Conservation (phyloP, 495 filamentous ascomycete species). For the Lichina pygmaea region DNA sequence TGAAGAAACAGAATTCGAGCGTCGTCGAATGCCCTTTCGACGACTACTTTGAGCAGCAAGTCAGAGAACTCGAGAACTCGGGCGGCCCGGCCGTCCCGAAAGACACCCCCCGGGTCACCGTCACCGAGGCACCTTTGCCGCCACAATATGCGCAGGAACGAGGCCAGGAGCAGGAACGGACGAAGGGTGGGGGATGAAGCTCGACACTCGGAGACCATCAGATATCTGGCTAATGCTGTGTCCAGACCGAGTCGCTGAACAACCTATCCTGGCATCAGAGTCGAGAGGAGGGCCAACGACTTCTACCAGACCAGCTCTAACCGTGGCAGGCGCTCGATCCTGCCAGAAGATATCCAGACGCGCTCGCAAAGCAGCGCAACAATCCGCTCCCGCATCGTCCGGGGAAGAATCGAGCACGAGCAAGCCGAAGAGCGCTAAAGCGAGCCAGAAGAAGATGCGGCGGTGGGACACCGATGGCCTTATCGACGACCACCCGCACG, state of each 20-base stretch:
- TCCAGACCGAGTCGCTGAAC: too few species aligned
- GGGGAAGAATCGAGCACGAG: slow-evolving; percentile 44
- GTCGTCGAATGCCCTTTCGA: slow-evolving; percentile 57
- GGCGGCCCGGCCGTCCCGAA: slow-evolving; percentile 9
- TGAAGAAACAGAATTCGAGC: slow-evolving; percentile 55
- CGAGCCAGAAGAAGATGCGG: slow-evolving; percentile 35
- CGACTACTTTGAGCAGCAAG: slow-evolving; percentile 79
- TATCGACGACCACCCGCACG: slow-evolving; percentile 62
- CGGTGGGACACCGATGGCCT: slow-evolving; percentile 78
- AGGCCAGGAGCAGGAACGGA: too few species aligned
- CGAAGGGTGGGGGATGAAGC: too few species aligned
- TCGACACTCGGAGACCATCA: too few species aligned
- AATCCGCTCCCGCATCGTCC: slow-evolving; percentile 45
- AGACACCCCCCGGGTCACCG: neutral
- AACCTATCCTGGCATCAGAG: too few species aligned
- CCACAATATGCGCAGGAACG: neutral
- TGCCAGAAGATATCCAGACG: slow-evolving; percentile 51
- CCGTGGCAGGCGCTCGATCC: slow-evolving; percentile 11
- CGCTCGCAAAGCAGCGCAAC: slow-evolving; percentile 45
- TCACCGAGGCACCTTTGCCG: neutral
- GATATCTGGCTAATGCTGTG: too few species aligned
- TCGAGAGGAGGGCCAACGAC: too few species aligned
- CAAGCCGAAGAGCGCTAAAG: slow-evolving; percentile 26
- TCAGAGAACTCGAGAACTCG: slow-evolving; percentile 60
- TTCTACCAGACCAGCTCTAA: neutral